Evolutionary conservation across 73 alveolate species (phyloP).

Genomic region (Symbiodinium natans): DNA sequence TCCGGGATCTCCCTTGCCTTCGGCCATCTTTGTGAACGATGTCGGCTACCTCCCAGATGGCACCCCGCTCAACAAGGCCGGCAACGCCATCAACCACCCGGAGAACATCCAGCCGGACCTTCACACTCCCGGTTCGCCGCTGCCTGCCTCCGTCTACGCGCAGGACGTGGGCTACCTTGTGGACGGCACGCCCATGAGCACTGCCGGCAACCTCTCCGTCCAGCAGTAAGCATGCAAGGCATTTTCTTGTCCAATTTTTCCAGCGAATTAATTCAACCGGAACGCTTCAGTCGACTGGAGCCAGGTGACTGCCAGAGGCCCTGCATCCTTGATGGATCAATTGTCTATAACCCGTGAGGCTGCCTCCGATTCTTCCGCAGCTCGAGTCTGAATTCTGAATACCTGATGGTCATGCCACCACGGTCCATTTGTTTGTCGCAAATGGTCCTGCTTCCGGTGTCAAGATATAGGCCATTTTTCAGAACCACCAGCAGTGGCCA

Average conservation of each 20-base stretch:
- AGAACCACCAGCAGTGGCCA: too few relatives aligned
- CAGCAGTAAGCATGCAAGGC: too few relatives aligned
- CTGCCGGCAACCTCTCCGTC: background rate
- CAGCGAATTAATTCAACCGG: too few relatives aligned
- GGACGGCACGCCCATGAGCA: background rate
- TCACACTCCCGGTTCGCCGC: slow-evolving; percentile 11
- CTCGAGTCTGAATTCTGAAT: background rate
- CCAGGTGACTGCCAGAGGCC: too few relatives aligned
- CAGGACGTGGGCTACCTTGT: slow-evolving; percentile 10
- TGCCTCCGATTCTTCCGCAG: background rate
- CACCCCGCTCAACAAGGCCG: background rate
- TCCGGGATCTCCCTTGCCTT: slow-evolving; percentile 11
- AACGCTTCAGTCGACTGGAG: too few relatives aligned
- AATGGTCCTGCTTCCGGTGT: too few relatives aligned
- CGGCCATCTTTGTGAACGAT: background rate
- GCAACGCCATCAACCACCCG: slow-evolving; percentile 15
- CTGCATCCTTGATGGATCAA: background rate
- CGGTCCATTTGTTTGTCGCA: too few relatives aligned
- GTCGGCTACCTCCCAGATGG: slow-evolving; percentile 25
- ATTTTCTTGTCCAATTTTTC: too few relatives aligned
- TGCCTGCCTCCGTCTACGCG: background rate
- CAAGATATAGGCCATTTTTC: too few relatives aligned
- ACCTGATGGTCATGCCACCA: too few relatives aligned
- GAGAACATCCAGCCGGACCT: background rate
- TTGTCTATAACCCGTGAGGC: background rate